phyloP scores from a whole-genome alignment of 768 basidiomycete genomes.

The Xerocomellus chrysenteron region DNA sequence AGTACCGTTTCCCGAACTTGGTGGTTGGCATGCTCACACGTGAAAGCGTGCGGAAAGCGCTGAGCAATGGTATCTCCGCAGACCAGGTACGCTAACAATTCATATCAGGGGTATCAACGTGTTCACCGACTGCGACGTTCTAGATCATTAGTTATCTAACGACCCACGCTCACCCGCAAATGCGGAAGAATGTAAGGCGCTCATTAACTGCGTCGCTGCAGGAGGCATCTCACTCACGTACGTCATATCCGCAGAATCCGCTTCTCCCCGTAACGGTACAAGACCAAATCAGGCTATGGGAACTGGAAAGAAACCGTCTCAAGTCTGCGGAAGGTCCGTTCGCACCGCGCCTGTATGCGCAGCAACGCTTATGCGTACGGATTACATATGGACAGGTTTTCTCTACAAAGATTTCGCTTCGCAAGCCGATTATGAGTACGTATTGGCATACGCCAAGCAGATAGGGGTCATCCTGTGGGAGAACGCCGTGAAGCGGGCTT shows the following conservation, averaged over 20 bases:
- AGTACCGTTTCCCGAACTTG: conserved; percentile 94
- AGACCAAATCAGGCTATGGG: conserved; percentile 97
- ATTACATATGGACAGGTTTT: conserved; percentile 54
- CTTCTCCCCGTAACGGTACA: conserved; percentile 95
- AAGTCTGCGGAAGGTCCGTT: conserved; percentile 80
- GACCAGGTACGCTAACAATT: conserved; percentile 67
- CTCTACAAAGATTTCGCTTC: conserved; percentile 88
- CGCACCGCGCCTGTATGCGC: conserved; percentile 5
- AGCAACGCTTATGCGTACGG: conserved; percentile 7
- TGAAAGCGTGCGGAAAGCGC: conserved; percentile 92
- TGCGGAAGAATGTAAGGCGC: conserved; percentile 81
- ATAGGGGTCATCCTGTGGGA: conserved; percentile 85
- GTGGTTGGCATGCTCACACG: conserved; percentile 95
- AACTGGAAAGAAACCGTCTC: conserved; percentile 90
- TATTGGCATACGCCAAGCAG: conserved; percentile 81
- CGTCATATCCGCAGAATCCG: conserved; percentile 61
- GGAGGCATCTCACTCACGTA: conserved; percentile 12
- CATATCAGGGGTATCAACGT: conserved; percentile 7
- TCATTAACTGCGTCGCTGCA: conserved; percentile 8
- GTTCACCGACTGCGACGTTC: conserved; percentile 17
- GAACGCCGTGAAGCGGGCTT: conserved; percentile 66
- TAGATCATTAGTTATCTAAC: conserved; percentile 95
- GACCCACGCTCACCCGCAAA: conserved; percentile 95
- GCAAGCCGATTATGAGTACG: conserved; percentile 84
- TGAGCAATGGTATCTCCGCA: conserved; percentile 93